Evolutionary conservation across 371 early-diverging fungal species (phyloP).

Genomic region (Enteropsectra breve): DNA sequence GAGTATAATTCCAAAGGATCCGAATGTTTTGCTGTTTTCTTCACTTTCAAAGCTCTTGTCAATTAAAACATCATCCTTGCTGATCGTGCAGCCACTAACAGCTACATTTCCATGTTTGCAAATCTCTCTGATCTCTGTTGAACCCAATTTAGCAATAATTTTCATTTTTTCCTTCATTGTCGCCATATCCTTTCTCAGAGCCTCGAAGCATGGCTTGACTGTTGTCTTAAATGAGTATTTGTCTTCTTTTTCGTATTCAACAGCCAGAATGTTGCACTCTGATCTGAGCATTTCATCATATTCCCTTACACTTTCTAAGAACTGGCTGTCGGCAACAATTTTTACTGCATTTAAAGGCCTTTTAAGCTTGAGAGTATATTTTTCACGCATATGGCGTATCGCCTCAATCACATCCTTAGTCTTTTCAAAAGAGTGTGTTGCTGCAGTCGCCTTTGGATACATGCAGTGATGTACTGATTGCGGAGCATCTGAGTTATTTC

Average conservation of each 20-base stretch:
- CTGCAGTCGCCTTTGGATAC: constrained; percentile 22
- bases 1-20: constrained; percentile 68
- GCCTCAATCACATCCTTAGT: constrained; percentile 76
- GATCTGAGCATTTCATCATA: constrained; percentile 63
- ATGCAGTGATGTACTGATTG: constrained; percentile 55
- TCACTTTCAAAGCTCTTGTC: constrained; percentile 27
- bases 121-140: constrained; percentile 26
- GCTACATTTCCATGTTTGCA: neutral
- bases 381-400: constrained; percentile 83
- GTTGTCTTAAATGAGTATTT: constrained; percentile 29
- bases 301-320: constrained; percentile 74
- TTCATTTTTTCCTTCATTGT: constrained; percentile 46
- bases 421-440: constrained; percentile 45
- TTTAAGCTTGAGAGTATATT: constrained; percentile 81
- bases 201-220: constrained; percentile 51
- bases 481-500: neutral
- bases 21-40: constrained; percentile 15
- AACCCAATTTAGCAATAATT: constrained; percentile 26
- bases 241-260: constrained; percentile 20
- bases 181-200: constrained; percentile 37
- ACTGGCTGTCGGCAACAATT: constrained; percentile 73
- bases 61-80: constrained; percentile 45
- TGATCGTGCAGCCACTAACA: constrained; percentile 13
- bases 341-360: constrained; percentile 83
- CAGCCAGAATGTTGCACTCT: constrained; percentile 53